A percentile compares a stretch with the other conserved stretches of the same genome.
Conservation (phyloP, 1,139 yeast genomes). For the Hanseniaspora gamundiae region DNA sequence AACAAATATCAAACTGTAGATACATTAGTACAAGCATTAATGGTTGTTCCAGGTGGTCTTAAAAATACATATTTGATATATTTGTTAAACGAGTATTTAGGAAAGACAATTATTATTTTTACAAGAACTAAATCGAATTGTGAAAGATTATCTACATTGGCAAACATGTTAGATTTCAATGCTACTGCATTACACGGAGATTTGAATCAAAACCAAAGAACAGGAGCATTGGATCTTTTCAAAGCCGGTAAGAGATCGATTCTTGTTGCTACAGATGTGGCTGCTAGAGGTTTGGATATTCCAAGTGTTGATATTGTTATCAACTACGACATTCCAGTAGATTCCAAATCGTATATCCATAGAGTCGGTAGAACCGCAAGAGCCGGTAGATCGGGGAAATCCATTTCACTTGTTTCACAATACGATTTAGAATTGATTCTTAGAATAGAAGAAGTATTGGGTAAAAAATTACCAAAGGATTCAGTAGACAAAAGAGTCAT, state of each 20-base stretch:
- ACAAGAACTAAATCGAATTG: conserved; percentile 94
- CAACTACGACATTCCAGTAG: conserved; percentile 93
- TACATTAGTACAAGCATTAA: conserved; percentile 75
- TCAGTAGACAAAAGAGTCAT: conserved; percentile 71
- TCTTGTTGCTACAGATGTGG: conserved; percentile 93
- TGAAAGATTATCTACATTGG: conserved; percentile 74
- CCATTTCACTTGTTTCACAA: conserved; percentile 85
- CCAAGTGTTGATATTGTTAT: conserved; percentile 89
- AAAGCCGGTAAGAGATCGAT: conserved; percentile 75
- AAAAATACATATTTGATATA: conserved; percentile 82
- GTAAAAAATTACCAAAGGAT: conserved; percentile 71
- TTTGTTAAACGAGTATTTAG: conserved; percentile 68
- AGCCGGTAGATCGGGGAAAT: conserved; percentile 92
- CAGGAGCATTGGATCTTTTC: conserved; percentile 87
- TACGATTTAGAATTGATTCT: conserved; percentile 83
- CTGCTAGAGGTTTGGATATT: conserved; percentile 94
- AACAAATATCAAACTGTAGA: conserved; percentile 88
- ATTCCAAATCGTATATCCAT: conserved; percentile 95
- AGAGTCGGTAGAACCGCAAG: conserved; percentile 98
- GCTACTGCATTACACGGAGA: conserved; percentile 95
- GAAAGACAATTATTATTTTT: conserved; percentile 80
- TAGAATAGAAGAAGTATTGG: conserved; percentile 79
- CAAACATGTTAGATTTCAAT: conserved; percentile 71
- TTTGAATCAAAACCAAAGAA: conserved; percentile 78
- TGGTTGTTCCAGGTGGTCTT: conserved; percentile 86